phyloP scores from a whole-genome alignment of 2,329 filamentous ascomycete species.

The Penicillium sp. region DNA sequence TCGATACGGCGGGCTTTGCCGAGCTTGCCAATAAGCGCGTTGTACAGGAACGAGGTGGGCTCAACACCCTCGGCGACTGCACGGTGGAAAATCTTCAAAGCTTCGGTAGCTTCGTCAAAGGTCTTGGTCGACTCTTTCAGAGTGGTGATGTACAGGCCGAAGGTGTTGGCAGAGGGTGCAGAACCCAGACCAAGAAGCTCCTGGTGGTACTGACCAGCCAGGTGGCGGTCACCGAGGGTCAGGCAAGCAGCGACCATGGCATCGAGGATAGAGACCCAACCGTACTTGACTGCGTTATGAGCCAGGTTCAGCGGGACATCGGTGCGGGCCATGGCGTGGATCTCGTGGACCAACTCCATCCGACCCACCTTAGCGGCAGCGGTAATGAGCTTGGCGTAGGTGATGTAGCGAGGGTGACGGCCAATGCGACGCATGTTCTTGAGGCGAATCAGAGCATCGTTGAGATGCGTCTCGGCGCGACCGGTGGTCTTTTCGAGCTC shows the following conservation, averaged over 20 bases:
- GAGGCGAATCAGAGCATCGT: slow-evolving; percentile 80
- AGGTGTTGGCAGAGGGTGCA: slow-evolving; percentile 94
- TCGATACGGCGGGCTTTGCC: slow-evolving; percentile 97
- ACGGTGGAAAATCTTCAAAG: slow-evolving; percentile 94
- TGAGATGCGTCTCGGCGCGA: slow-evolving; percentile 71
- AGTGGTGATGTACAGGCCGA: slow-evolving; percentile 98
- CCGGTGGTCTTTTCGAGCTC: slow-evolving; percentile 80
- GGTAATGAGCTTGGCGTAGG: slow-evolving; percentile 92
- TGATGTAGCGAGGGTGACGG: slow-evolving; percentile 91
- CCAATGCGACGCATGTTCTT: slow-evolving; percentile 92
- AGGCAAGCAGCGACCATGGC: slow-evolving; percentile 94
- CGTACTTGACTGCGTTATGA: slow-evolving; percentile 86
- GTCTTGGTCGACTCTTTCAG: slow-evolving; percentile 96
- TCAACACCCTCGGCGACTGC: slow-evolving; percentile 93
- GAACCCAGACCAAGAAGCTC: slow-evolving; percentile 89
- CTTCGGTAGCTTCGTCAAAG: slow-evolving; percentile 95
- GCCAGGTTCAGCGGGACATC: slow-evolving; percentile 85
- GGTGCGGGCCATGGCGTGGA: slow-evolving; percentile 83
- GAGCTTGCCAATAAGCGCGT: slow-evolving; percentile 95
- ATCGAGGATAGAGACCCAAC: slow-evolving; percentile 95
- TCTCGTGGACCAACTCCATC: slow-evolving; percentile 79
- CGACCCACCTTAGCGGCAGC: slow-evolving; percentile 85
- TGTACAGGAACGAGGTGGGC: slow-evolving; percentile 96
- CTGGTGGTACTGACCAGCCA: slow-evolving; percentile 86
- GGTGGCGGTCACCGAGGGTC: slow-evolving; percentile 74